These are phyloP conservation scores for Zarea fungicola DNA, from an alignment of 2,329 filamentous ascomycete species.

Conservation along the genomic window DNA sequence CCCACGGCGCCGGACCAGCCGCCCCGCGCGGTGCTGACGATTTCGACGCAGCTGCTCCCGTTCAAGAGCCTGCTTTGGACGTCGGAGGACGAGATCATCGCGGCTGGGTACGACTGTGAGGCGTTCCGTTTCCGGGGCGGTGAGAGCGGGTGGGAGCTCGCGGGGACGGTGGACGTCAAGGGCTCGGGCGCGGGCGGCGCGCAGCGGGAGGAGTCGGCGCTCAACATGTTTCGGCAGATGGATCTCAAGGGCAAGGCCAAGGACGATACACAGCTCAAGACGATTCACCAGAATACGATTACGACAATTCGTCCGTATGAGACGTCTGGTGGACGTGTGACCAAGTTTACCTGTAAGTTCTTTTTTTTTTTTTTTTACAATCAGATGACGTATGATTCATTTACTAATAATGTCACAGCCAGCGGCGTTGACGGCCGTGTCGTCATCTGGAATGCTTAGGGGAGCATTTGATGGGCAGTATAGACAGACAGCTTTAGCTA, in stretches of 20 bases:
- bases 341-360: conserved; percentile 80
- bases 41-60: conserved; percentile 84
- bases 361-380: neutral
- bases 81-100: conserved; percentile 86
- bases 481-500: neutral
- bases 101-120: conserved; percentile 86
- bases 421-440: conserved; percentile 79
- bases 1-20: conserved; percentile 86
- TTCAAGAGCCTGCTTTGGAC: conserved; percentile 94
- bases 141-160: conserved; percentile 75
- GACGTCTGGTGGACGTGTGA: conserved; percentile 56
- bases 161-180: conserved; percentile 75
- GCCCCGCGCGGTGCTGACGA: conserved; percentile 81
- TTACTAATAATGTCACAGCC: conserved; percentile 43
- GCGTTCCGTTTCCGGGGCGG: conserved; percentile 83
- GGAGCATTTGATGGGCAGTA: neutral
- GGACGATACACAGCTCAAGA: conserved; percentile 91
- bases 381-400: neutral
- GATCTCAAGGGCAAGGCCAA: conserved; percentile 90
- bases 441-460: conserved; percentile 69
- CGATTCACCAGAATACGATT: conserved; percentile 94
- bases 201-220: conserved; percentile 77
- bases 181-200: conserved; percentile 55
- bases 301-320: conserved; percentile 76
- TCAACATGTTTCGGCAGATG: conserved; percentile 99